Percentiles rank a stretch among this genome's conserved stretches.
Evolutionary conservation across 805 yeast genomes (phyloP).

Genomic region (Komagataella ulmi): DNA sequence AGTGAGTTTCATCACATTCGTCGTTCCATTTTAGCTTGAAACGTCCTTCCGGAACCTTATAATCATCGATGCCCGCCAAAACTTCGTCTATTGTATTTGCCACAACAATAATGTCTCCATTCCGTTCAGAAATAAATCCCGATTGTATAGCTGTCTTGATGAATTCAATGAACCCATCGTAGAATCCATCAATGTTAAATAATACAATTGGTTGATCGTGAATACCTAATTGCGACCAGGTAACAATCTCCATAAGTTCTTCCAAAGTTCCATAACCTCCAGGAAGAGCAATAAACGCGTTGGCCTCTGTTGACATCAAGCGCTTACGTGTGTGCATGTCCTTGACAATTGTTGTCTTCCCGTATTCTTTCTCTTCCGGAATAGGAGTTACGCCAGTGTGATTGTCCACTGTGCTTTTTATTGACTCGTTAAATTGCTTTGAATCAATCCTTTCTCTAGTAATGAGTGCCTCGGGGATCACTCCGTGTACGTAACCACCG

Average conservation of each 20-base stretch:
- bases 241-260: constrained; percentile 79
- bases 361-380: constrained; percentile 47
- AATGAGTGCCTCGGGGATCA: constrained; percentile 77
- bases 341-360: constrained; percentile 66
- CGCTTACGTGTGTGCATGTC: constrained; percentile 88
- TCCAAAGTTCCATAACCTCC: constrained; percentile 90
- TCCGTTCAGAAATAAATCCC: constrained; percentile 58
- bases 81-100: constrained; percentile 63
- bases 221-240: constrained; percentile 85
- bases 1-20: constrained; percentile 1
- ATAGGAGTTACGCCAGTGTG: constrained; percentile 58
- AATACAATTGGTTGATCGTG: constrained; percentile 72
- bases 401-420: constrained; percentile 40
- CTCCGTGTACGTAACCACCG: constrained; percentile 67
- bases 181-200: constrained; percentile 71
- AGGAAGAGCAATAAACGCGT: constrained; percentile 80
- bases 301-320: constrained; percentile 78
- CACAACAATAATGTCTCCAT: constrained; percentile 55
- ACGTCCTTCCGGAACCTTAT: constrained; percentile 58
- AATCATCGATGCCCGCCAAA: constrained; percentile 42
- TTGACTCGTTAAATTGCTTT: constrained; percentile 27
- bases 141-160: constrained; percentile 41
- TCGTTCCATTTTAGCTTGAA: constrained; percentile 59
- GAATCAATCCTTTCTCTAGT: constrained; percentile 47
- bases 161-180: constrained; percentile 53